Evolutionary conservation across 129 eudicot species (phyloP), one percentile per base, ranked within the genome.

Genomic region (Flaveria brownii): DNA sequence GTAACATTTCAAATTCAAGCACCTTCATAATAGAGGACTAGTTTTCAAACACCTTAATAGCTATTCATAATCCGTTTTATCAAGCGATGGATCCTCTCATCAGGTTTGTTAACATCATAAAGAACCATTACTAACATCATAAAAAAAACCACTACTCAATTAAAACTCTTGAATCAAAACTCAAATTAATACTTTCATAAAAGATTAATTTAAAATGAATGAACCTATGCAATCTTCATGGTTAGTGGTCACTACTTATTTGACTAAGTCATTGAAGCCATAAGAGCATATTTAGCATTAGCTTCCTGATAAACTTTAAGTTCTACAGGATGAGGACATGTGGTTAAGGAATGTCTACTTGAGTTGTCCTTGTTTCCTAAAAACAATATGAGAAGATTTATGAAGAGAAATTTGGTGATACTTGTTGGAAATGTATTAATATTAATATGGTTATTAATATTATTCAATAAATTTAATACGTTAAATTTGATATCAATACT

Each of bases 61-160:
- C 93, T 86, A 73, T 91, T 94, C 93, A 91, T 91, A 61, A 88
- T 88, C 97, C 97, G 88, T 78, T 91, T 91, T 43, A 91, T 83
- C 56, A 91, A 81, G 79, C 86, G 97, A 68, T 91, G 91, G 70
- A 91, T 83, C 83, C 86, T 91, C 73, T 86, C 90, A 55, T 85
- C 80, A 73, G 97, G 91, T 85, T 88, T 91, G 61, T 91, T 91
- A 45, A 88, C 91, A 46, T 88, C 97, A 80, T 91, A 86, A 13
- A 91, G 97, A 62, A 91, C 91, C 85, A 91, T 75, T 39, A 88
- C 97, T 88, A 61, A 22, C 39, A 26, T 26, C 30, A 26, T 2
- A 26, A 26, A 26, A 26, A 26, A 26, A 26, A 26, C 3, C 3
- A 26, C 30, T 26, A 26, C 30, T 26, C 30, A 26, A 26, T 26